A percentile compares a stretch with the other conserved stretches of the same genome.
phyloP scores from a whole-genome alignment of 345 rosid species.

The Populus ilicifolia region DNA sequence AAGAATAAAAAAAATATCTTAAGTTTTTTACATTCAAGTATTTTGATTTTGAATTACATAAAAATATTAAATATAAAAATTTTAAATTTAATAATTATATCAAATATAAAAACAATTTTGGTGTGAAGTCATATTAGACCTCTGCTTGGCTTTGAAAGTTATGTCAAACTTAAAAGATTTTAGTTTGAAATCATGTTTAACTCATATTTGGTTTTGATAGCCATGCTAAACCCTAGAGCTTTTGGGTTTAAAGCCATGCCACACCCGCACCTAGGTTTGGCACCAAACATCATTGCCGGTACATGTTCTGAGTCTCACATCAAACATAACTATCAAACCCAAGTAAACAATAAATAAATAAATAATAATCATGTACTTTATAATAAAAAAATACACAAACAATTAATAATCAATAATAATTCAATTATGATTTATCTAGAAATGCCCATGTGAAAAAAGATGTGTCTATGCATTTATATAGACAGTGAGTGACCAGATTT shows the following conservation, averaged over 20 bases:
- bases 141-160: accelerated
- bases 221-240: accelerated
- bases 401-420: accelerated
- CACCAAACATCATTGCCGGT: no score
- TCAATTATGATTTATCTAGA: no score
- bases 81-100: accelerated
- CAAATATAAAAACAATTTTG: accelerated
- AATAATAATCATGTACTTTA: no score
- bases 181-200: accelerated
- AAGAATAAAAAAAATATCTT: accelerated
- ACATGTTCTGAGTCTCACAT: accelerated
- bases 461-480: no score
- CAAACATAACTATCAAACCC: no score
- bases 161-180: accelerated
- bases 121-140: accelerated
- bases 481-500: no score
- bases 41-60: accelerated
- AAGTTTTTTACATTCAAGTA: accelerated
- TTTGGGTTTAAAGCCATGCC: accelerated
- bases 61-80: accelerated
- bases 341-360: no score
- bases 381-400: no score
- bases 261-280: no score
- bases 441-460: no score
- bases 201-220: accelerated